phyloP scores from a whole-genome alignment of 108 stramenopile genomes.

The Pinguiococcus pyrenoidosus region DNA sequence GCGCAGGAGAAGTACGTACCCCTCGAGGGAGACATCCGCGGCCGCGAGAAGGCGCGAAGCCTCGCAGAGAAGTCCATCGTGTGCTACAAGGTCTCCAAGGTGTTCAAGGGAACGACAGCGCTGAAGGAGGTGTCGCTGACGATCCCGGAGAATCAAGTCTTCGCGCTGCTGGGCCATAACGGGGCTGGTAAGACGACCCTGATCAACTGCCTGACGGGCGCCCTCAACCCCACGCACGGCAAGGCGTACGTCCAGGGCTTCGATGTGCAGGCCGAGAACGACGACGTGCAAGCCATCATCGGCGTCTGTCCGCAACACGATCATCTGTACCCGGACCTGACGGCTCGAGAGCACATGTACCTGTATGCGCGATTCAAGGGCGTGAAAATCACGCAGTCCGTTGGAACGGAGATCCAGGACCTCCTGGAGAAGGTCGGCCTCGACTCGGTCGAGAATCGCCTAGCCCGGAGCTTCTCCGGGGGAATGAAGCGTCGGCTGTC shows the following conservation, averaged over 20 bases:
- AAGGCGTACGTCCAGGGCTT: conserved; percentile 23
- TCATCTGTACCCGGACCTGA: conserved; percentile 65
- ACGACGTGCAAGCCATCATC: background rate
- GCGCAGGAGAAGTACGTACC: no score
- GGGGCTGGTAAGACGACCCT: conserved; percentile 37
- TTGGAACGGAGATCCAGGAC: conserved; percentile 31
- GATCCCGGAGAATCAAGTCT: conserved; percentile 27
- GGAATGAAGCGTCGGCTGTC: conserved; percentile 80
- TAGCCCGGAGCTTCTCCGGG: conserved; percentile 48
- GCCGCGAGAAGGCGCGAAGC: no score
- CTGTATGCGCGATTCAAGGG: conserved; percentile 58
- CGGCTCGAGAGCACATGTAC: conserved; percentile 69
- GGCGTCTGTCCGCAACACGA: conserved; percentile 88
- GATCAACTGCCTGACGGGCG: conserved; percentile 13
- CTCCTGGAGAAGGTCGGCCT: conserved; percentile 59
- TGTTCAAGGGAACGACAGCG: background rate
- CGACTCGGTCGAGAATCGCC: conserved; percentile 41
- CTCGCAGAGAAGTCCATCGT: no score
- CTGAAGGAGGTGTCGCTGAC: conserved; percentile 7
- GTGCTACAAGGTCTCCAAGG: background rate
- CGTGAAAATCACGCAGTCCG: conserved; percentile 2
- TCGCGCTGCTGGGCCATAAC: conserved; percentile 49
- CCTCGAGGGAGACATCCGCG: no score
- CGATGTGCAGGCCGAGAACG: background rate
- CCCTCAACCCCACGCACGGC: conserved; percentile 4